A percentile compares a stretch with the other conserved stretches of the same genome.
Evolutionary conservation across 495 filamentous ascomycete species (phyloP).

Genomic region (Trichoderma erinaceum): DNA sequence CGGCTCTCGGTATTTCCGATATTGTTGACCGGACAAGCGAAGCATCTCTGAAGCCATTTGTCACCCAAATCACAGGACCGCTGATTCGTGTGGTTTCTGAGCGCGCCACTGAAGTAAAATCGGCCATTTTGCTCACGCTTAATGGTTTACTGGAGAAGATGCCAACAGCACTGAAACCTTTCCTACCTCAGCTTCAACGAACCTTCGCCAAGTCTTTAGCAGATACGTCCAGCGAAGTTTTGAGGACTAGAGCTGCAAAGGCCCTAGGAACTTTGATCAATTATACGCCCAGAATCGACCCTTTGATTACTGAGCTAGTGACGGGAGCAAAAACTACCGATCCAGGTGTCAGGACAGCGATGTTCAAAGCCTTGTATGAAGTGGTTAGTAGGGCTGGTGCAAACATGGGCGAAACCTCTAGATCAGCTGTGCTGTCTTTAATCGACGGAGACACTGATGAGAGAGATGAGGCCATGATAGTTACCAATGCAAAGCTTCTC

Average conservation of each 20-base stretch:
- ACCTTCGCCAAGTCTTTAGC: conserved; percentile 95
- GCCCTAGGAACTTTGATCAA: conserved; percentile 94
- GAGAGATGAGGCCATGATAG: conserved; percentile 66
- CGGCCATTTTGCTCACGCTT: conserved; percentile 86
- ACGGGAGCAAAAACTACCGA: conserved; percentile 89
- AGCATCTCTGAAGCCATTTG: conserved; percentile 81
- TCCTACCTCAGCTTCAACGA: conserved; percentile 91
- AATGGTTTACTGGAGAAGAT: conserved; percentile 97
- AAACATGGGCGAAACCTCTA: conserved; percentile 90
- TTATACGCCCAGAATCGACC: conserved; percentile 91
- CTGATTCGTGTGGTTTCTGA: conserved; percentile 96
- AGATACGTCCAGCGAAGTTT: conserved; percentile 82
- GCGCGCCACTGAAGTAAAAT: conserved; percentile 88
- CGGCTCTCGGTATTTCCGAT: conserved; percentile 90
- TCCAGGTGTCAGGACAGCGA: conserved; percentile 83
- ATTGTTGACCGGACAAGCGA: conserved; percentile 85
- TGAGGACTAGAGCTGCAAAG: conserved; percentile 87
- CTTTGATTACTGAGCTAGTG: conserved; percentile 76
- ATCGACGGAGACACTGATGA: conserved; percentile 81
- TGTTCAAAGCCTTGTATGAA: conserved; percentile 95
- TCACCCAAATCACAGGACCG: conserved; percentile 95
- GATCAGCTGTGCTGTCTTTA: conserved; percentile 69
- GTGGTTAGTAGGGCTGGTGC: conserved; percentile 88
- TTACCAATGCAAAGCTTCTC: conserved; percentile 83
- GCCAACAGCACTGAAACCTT: conserved; percentile 89